Base-by-base conservation (phyloP, 805 yeast genomes). In the Nakazawaea ambrosiae region DNA sequence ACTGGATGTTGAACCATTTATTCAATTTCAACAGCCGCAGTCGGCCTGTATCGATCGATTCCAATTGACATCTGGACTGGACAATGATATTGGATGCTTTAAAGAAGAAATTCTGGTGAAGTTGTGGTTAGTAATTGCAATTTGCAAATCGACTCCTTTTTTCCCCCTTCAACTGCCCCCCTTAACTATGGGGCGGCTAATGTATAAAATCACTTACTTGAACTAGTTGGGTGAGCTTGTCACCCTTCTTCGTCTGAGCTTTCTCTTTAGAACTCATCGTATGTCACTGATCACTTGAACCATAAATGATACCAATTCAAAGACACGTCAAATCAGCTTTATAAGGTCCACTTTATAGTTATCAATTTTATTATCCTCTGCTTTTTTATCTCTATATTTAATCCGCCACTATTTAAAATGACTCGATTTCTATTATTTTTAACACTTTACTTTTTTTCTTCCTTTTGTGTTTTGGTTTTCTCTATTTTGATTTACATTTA, bases 1-100 rank as follows among this genome's bases (percentile, higher is more conserved):
- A 61, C 39, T 75, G 74, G 16, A 77, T 51, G 49, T 78, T 71
- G 51, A 78, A 77, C 90, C 90, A 82, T 47, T 68, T 70, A 51
- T 75, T 75, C 37, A 68, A 41, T 44, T 68, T 65, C 19, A 31
- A 22, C 23, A 31, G 34, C 11, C 44, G 48, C 20, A 33, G 26
- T 7, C 34, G 45, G 20, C 31, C 44, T 11, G 49, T 26, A 8
- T 49, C 41, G 11, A 45, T 42, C n/a, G 54, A n/a, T n/a, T n/a
- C 60, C 8, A 52, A 45, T 4, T 45, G 45, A 2, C 61, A 45
- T 41, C 78, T 57, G 4, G 79, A 58, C 39, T 70, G 73, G 27
- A 70, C 55, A 5, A 82, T 67, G 15, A 79, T 62, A 44, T 75
- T 73, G 15, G 80, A 74, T 1, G 83, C 64, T 50, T 79, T 80